Percentiles rank a stretch among this genome's conserved stretches.
Evolutionary conservation across 805 yeast species (phyloP).

Genomic region (Candida maesae): DNA sequence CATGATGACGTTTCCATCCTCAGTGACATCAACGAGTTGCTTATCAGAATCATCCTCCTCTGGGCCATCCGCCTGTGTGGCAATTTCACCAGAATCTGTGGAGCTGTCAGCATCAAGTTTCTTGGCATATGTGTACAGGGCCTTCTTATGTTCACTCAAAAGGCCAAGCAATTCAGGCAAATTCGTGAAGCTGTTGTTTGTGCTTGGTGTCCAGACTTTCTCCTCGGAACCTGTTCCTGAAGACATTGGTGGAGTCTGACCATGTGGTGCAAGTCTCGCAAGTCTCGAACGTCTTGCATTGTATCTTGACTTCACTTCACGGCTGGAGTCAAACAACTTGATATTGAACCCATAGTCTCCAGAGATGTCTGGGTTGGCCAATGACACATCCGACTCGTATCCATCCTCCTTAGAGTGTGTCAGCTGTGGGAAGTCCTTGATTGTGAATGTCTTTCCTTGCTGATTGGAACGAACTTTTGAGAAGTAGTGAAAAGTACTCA

Average conservation of each 20-base stretch:
- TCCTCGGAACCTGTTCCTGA: constrained; percentile 11
- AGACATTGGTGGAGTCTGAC: background rate
- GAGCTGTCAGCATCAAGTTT: constrained; percentile 13
- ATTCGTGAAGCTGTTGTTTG: constrained; percentile 36
- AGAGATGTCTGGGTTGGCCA: constrained; percentile 49
- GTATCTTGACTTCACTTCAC: constrained; percentile 15
- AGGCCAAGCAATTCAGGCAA: constrained; percentile 36
- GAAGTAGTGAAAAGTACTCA: constrained; percentile 42
- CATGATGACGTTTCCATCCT: constrained; percentile 1
- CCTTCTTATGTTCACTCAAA: constrained; percentile 27
- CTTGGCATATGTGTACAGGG: constrained; percentile 30
- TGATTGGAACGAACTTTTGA: constrained; percentile 22
- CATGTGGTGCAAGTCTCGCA: background rate
- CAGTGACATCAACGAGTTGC: background rate
- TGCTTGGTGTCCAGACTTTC: constrained; percentile 42
- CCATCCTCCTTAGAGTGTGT: constrained; percentile 33
- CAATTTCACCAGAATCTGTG: constrained; percentile 9
- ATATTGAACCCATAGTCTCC: constrained; percentile 48
- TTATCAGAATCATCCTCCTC: background rate
- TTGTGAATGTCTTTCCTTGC: constrained; percentile 11
- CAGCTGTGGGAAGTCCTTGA: constrained; percentile 36
- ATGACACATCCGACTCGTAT: constrained; percentile 44
- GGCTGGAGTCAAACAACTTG: constrained; percentile 34
- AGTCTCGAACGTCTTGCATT: constrained; percentile 16
- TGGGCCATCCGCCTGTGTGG: background rate